Evolutionary conservation across 169 alveolate genomes (phyloP).

Genomic region (Amoebophrya sp.): DNA sequence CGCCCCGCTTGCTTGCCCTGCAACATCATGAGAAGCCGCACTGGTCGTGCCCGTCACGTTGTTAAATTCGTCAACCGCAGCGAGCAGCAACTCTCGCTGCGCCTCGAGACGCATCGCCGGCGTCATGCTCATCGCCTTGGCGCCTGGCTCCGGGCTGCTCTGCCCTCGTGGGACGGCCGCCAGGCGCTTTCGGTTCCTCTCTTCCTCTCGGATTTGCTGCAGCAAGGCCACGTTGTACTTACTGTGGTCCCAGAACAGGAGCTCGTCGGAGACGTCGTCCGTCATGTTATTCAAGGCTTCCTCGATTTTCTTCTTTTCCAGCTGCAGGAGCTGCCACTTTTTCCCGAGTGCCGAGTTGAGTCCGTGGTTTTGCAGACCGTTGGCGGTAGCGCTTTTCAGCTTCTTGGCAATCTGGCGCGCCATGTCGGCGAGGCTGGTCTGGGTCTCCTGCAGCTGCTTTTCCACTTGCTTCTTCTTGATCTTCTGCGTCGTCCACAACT

Average conservation of each 20-base stretch:
- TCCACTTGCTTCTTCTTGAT: not conserved
- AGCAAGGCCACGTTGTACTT: not conserved
- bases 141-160: too few relatives aligned
- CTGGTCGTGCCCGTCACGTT: not conserved
- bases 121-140: too few relatives aligned
- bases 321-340: not conserved
- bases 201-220: not conserved
- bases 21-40: too few relatives aligned
- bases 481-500: not conserved
- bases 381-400: too few relatives aligned
- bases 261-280: not conserved
- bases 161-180: too few relatives aligned
- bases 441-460: not conserved
- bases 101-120: not conserved
- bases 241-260: not conserved
- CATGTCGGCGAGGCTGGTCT: not conserved
- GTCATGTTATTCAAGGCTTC: not conserved
- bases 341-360: not conserved
- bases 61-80: not conserved
- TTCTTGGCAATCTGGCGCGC: not conserved
- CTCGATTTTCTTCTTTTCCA: not conserved
- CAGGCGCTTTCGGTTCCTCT: not conserved
- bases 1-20: too few relatives aligned
- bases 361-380: too few relatives aligned
- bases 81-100: not conserved